Evolutionary conservation across 169 alveolate species (phyloP).

Genomic region (Eimeria sp.): DNA sequence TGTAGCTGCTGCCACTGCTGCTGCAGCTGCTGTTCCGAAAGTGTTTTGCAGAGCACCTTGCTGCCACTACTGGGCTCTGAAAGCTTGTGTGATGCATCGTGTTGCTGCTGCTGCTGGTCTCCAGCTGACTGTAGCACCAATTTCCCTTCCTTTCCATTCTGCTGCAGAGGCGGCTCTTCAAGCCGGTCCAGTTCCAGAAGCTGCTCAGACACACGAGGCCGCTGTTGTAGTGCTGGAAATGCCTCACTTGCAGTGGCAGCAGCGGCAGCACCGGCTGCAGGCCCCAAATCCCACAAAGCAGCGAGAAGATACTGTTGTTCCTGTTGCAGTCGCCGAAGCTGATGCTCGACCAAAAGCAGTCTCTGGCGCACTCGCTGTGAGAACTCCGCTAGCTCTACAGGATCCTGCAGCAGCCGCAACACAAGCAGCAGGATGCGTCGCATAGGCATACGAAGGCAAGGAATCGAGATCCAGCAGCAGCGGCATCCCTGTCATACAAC

Average conservation of each 20-base stretch:
- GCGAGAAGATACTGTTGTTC: constrained; percentile 23
- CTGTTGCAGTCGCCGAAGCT: constrained; percentile 22
- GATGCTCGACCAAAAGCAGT: constrained; percentile 38
- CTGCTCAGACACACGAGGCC: constrained; percentile 44
- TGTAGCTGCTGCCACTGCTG: constrained; percentile 34
- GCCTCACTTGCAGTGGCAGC: background rate
- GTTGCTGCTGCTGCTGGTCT: background rate
- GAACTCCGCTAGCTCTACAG: constrained; percentile 21
- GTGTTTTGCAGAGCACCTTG: background rate
- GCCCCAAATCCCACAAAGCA: constrained; percentile 13
- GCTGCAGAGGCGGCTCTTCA: background rate
- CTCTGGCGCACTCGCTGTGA: constrained; percentile 34
- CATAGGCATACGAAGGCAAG: background rate
- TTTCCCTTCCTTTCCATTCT: background rate
- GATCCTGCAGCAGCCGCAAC: constrained; percentile 31
- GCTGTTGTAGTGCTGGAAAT: background rate
- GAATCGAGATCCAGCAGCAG: background rate
- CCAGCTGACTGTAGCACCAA: background rate
- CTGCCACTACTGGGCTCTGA: background rate
- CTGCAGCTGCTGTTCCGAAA: constrained; percentile 30
- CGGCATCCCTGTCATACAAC: background rate
- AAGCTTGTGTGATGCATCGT: background rate
- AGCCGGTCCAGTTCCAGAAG: constrained; percentile 4
- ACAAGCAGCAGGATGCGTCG: background rate
- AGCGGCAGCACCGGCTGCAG: constrained; percentile 31